Evolutionary conservation across 345 rosid genomes (phyloP).

Genomic region (Linum trigynum): DNA sequence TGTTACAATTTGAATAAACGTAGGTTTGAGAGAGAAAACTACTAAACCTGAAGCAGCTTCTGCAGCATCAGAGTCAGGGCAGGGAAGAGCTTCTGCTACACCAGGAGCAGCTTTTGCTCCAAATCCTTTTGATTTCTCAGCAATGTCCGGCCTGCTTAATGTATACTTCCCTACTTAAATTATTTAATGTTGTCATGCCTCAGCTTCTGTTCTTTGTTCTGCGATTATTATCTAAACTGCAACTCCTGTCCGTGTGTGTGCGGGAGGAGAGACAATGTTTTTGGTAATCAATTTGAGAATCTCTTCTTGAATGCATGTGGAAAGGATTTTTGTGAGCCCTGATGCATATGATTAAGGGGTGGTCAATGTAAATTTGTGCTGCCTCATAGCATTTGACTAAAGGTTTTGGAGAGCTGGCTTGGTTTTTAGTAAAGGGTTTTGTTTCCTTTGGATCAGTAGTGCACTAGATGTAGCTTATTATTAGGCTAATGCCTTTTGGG

Average conservation of each 20-base stretch:
- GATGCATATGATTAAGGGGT: not conserved
- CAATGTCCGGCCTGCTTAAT: constrained; percentile 68
- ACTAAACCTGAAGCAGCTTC: constrained; percentile 44
- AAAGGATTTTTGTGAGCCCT: too few species aligned
- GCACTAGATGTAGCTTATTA: too few species aligned
- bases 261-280: not conserved
- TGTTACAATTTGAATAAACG: constrained; percentile 43
- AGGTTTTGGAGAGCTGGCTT: too few species aligned
- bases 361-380: not conserved
- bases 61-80: constrained; percentile 37
- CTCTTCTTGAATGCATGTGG: not conserved
- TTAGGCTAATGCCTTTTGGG: too few species aligned
- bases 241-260: not conserved
- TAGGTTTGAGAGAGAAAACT: constrained; percentile 29
- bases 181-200: not conserved
- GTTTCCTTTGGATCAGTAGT: too few species aligned
- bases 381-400: not conserved
- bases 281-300: not conserved
- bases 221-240: not conserved
- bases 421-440: too few species aligned
- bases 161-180: constrained; percentile 26
- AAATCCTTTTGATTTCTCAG: constrained; percentile 90
- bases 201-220: not conserved
- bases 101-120: constrained; percentile 31
- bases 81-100: constrained; percentile 26